Evolutionary conservation across 495 filamentous ascomycete genomes (phyloP).

Genomic region (Trichoderma orchidacearum): DNA sequence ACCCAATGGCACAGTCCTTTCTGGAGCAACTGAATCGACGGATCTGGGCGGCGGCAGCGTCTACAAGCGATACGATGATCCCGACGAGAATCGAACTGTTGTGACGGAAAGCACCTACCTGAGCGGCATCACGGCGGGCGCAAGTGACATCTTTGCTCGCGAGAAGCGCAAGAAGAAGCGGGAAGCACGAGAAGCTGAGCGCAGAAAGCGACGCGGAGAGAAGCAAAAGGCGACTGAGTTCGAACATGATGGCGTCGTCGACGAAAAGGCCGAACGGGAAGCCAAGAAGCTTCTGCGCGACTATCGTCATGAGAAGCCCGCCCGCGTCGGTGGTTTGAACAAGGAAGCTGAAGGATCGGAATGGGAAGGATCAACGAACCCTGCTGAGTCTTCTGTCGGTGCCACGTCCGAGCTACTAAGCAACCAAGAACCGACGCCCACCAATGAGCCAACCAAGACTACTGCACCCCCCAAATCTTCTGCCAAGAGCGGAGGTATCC

Average conservation of each 20-base stretch:
- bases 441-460: slow-evolving; percentile 33
- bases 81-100: slow-evolving; percentile 38
- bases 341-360: slow-evolving; percentile 58
- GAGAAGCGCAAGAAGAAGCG: slow-evolving; percentile 32
- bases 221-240: slow-evolving; percentile 9
- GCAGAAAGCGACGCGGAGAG: slow-evolving; percentile 19
- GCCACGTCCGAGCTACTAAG: slow-evolving; percentile 38
- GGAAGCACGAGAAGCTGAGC: slow-evolving; percentile 34
- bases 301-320: slow-evolving; percentile 74
- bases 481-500: slow-evolving; percentile 27
- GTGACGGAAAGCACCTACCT: slow-evolving; percentile 13
- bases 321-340: slow-evolving; percentile 77
- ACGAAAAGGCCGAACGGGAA: slow-evolving; percentile 54
- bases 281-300: slow-evolving; percentile 44
- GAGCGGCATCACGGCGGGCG: slow-evolving; percentile 30
- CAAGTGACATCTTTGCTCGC: slow-evolving; percentile 29
- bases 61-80: slow-evolving; percentile 49
- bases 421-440: slow-evolving; percentile 37
- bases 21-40: slow-evolving; percentile 68
- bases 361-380: slow-evolving; percentile 50
- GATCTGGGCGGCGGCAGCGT: slow-evolving; percentile 67
- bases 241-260: slow-evolving; percentile 25
- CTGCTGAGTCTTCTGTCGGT: slow-evolving; percentile 29
- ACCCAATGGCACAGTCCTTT: slow-evolving; percentile 70
- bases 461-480: slow-evolving; percentile 8